phyloP scores from a whole-genome alignment of 108 stramenopile species.

The Nannochloropsis granulata region DNA sequence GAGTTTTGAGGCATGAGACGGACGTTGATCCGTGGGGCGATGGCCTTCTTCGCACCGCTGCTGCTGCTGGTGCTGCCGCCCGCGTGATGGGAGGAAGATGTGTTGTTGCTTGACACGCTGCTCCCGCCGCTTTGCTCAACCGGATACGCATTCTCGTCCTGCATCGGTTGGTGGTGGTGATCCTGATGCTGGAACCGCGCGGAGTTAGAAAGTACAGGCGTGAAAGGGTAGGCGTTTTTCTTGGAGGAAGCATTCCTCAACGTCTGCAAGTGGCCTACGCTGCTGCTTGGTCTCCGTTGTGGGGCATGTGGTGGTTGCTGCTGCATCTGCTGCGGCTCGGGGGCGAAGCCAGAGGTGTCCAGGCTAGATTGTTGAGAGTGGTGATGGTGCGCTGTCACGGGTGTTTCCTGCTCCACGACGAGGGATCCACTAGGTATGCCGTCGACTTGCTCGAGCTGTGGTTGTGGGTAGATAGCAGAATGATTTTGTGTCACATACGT shows the following conservation, averaged over 20 bases:
- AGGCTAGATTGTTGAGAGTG: not conserved
- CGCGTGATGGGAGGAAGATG: not conserved
- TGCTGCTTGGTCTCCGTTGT: too few species aligned
- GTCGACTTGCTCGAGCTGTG: not conserved
- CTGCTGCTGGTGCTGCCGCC: too few species aligned
- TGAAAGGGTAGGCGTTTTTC: too few species aligned
- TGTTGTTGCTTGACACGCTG: not conserved
- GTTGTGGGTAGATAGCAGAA: too few species aligned
- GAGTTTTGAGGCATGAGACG: not conserved
- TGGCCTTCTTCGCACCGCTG: not conserved
- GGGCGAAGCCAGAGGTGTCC: too few species aligned
- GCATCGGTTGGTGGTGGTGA: not conserved
- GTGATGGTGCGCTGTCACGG: not conserved
- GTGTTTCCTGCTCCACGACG: not conserved
- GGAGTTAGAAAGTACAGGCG: too few species aligned
- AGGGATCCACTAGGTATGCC: not conserved
- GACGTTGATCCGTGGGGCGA: not conserved
- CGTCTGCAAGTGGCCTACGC: too few species aligned
- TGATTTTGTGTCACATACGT: too few species aligned
- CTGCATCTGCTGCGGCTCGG: too few species aligned
- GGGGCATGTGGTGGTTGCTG: too few species aligned
- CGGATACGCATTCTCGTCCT: not conserved
- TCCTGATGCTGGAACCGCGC: not conserved
- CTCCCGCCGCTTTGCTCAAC: not conserved
- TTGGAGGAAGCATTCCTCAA: too few species aligned